phyloP scores from a whole-genome alignment of 257 asterid genomes.

The Linderniella brevidens region DNA sequence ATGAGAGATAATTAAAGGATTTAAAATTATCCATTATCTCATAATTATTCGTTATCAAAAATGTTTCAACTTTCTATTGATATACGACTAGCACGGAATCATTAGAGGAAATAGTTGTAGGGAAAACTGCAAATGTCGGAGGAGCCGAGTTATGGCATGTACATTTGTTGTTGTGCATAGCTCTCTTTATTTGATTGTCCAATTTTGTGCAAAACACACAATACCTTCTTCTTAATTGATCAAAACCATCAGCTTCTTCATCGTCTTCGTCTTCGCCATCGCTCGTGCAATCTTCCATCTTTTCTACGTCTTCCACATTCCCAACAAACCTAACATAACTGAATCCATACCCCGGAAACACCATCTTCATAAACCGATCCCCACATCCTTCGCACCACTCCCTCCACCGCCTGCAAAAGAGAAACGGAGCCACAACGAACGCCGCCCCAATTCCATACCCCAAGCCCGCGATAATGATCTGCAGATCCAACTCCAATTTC shows the following conservation, averaged over 20 bases:
- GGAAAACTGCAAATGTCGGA: too few species aligned
- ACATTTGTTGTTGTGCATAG: slow-evolving; percentile 29
- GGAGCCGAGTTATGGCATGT: slow-evolving; percentile 13
- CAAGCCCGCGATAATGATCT: not conserved
- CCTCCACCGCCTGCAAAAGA: slow-evolving; percentile 6
- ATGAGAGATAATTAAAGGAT: too few species aligned
- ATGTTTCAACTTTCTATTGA: too few species aligned
- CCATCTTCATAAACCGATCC: slow-evolving; percentile 2
- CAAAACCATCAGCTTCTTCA: slow-evolving; percentile 2
- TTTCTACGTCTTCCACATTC: slow-evolving; percentile 14
- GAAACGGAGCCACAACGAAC: not conserved
- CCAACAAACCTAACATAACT: slow-evolving; percentile 22
- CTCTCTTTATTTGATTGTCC: slow-evolving; percentile 19
- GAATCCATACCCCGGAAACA: slow-evolving; percentile 21
- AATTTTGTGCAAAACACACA: slow-evolving; percentile 46
- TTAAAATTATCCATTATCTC: too few species aligned
- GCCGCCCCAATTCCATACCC: slow-evolving; percentile 1
- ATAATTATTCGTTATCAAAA: too few species aligned
- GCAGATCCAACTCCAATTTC: not conserved
- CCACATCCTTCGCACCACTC: not conserved
- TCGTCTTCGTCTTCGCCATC: slow-evolving; percentile 17
- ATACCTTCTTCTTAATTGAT: slow-evolving; percentile 13
- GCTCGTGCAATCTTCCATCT: slow-evolving; percentile 10
- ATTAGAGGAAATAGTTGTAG: too few species aligned
- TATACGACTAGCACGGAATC: too few species aligned